These are phyloP conservation scores for Lachnellula arida DNA, from an alignment of 2,329 filamentous ascomycete genomes.

Conservation along the genomic window DNA sequence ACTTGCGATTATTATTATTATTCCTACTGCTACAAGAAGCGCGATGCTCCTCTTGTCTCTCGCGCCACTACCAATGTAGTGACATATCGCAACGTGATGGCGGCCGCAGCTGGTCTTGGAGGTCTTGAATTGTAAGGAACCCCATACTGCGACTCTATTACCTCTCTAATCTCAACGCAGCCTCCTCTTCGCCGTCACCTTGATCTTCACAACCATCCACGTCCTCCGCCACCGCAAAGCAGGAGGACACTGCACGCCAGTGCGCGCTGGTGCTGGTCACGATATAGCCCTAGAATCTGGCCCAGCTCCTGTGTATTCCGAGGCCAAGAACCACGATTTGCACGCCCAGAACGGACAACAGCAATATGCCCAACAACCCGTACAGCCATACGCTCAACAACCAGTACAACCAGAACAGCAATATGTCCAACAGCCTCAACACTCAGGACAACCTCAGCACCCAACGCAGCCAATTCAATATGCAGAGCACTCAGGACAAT, in stretches of 20 bases:
- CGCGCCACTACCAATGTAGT: slow-evolving; percentile 4
- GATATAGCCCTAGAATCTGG: neutral
- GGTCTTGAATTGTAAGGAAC: slow-evolving; percentile 18
- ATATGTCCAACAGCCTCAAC: neutral
- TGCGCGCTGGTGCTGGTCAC: neutral
- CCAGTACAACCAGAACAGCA: neutral
- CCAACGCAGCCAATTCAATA: too few species aligned
- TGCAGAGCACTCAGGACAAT: too few species aligned
- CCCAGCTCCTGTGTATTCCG: neutral
- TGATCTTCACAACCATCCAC: slow-evolving; percentile 7
- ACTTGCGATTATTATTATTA: slow-evolving; percentile 6
- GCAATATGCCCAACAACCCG: neutral
- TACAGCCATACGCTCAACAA: neutral
- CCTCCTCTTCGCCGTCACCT: slow-evolving; percentile 15
- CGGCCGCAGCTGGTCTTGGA: slow-evolving; percentile 15
- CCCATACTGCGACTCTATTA: neutral
- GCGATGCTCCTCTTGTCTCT: neutral
- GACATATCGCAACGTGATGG: slow-evolving; percentile 18
- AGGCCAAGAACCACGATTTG: neutral
- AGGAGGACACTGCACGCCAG: slow-evolving; percentile 13
- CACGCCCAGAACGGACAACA: neutral
- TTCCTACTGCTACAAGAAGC: slow-evolving; percentile 12
- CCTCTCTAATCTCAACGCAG: slow-evolving; percentile 2
- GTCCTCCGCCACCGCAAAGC: slow-evolving; percentile 16
- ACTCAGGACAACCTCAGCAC: too few species aligned